These are phyloP conservation scores for Leccinum uliginosum DNA, from an alignment of 768 basidiomycete species.

Conservation along the genomic window DNA sequence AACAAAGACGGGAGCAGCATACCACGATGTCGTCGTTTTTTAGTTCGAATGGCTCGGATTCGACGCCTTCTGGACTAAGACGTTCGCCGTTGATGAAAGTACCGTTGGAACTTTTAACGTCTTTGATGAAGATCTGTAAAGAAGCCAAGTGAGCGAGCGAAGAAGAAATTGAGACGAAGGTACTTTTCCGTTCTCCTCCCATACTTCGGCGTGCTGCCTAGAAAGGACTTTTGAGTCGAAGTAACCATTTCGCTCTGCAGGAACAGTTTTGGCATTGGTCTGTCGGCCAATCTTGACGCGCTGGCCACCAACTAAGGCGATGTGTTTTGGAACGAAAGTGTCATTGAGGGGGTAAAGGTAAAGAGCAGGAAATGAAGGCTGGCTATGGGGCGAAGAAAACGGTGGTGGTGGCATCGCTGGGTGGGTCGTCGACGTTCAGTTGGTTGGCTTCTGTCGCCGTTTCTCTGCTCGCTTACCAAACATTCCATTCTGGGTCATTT, in stretches of 20 bases:
- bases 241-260: conserved; percentile 90
- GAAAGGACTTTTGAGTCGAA: conserved; percentile 96
- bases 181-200: conserved; percentile 89
- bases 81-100: conserved; percentile 98
- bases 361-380: conserved; percentile 38
- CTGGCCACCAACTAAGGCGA: conserved; percentile 61
- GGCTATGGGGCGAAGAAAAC: conserved; percentile 29
- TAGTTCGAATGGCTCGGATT: conserved; percentile 90
- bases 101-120: conserved; percentile 96
- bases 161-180: conserved; percentile 12
- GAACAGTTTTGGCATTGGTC: conserved; percentile 93
- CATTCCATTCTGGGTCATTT: not conserved
- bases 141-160: conserved; percentile 10
- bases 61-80: conserved; percentile 81
- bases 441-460: conserved; percentile 11
- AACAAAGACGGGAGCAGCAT: conserved; percentile 32
- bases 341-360: conserved; percentile 92
- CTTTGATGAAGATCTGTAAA: conserved; percentile 90
- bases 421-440: conserved; percentile 16
- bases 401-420: conserved; percentile 32
- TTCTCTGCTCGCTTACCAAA: conserved; percentile 13
- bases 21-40: conserved; percentile 96
- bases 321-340: conserved; percentile 92
- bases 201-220: conserved; percentile 96
- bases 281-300: conserved; percentile 92